Conservation (phyloP, 106 monocot genomes). For the Narthecium ossifragum region DNA sequence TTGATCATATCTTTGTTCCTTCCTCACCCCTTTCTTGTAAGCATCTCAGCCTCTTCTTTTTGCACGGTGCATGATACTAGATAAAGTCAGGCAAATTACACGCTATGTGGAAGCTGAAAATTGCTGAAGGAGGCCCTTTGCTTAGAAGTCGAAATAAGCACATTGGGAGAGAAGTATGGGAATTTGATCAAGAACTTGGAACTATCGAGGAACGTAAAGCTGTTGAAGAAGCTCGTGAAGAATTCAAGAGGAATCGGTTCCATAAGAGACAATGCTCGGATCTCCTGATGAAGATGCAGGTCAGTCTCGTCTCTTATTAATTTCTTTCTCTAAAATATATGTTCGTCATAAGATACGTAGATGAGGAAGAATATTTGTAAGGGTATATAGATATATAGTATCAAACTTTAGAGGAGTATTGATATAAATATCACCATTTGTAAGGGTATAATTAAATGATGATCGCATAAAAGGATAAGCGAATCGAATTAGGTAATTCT, state of each 20-base stretch:
- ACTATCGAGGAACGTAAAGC: slow-evolving; percentile 51
- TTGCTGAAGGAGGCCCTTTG: slow-evolving; percentile 72
- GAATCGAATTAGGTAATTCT: no score
- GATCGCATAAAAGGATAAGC: no score
- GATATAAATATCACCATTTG: no score
- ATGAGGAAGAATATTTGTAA: not conserved
- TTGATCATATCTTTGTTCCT: no score
- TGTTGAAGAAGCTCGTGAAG: slow-evolving; percentile 48
- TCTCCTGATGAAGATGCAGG: slow-evolving; percentile 81
- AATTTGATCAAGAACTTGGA: slow-evolving; percentile 57
- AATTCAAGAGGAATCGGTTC: slow-evolving; percentile 31
- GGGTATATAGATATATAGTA: not conserved
- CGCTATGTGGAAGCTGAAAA: slow-evolving; percentile 90
- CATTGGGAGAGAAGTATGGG: slow-evolving; percentile 72
- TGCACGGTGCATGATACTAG: no score
- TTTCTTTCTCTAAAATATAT: no score
- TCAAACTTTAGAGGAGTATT: no score
- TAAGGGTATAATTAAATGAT: no score
- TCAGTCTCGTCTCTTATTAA: slow-evolving; percentile 7
- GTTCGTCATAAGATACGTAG: not conserved
- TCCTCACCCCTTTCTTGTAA: no score
- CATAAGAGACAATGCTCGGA: slow-evolving; percentile 71
- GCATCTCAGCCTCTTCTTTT: no score
- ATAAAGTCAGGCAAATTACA: no score
- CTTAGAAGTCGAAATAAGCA: slow-evolving; percentile 60